A percentile compares a stretch with the other conserved stretches of the same genome.
These are phyloP conservation scores for Madurella mycetomatis DNA, from an alignment of 2,329 filamentous ascomycete genomes.

Conservation along the genomic window DNA sequence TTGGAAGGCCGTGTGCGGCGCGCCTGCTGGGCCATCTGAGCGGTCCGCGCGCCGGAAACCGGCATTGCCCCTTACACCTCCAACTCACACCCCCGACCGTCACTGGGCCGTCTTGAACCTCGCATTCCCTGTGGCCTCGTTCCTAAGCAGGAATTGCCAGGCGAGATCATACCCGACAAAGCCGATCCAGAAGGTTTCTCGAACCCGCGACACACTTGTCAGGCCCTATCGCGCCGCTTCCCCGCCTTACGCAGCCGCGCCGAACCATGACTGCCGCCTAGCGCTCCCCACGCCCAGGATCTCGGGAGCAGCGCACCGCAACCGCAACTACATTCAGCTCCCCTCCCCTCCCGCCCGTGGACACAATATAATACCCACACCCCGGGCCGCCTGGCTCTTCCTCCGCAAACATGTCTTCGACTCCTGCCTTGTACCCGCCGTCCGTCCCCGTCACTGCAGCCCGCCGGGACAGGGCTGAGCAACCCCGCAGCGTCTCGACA, in stretches of 20 bases:
- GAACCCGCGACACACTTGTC: neutral
- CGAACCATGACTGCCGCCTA: constrained; percentile 22
- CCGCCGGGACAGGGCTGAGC: constrained; percentile 22
- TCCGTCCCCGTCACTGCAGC: constrained; percentile 23
- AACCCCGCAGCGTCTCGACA: constrained; percentile 20
- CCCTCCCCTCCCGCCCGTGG: neutral
- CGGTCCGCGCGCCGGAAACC: neutral
- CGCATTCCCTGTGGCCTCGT: constrained; percentile 9
- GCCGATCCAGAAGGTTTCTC: neutral
- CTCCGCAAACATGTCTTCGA: constrained; percentile 29
- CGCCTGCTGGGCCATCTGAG: neutral
- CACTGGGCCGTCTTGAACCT: neutral
- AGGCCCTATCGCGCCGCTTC: constrained; percentile 6
- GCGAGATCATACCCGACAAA: neutral
- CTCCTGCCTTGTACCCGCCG: constrained; percentile 27
- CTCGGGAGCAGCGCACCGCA: constrained; percentile 12
- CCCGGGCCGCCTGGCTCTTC: constrained; percentile 10
- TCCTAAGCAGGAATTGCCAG: neutral
- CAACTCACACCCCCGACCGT: too few species aligned
- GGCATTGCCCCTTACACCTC: constrained; percentile 2
- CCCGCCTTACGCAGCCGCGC: constrained; percentile 13
- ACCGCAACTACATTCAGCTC: constrained; percentile 3
- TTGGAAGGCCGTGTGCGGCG: constrained; percentile 3
- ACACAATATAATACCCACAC: constrained; percentile 19
- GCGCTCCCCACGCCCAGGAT: constrained; percentile 10